Evolutionary conservation across 495 filamentous ascomycete genomes (phyloP).

Genomic region (Tuber calosporum): DNA sequence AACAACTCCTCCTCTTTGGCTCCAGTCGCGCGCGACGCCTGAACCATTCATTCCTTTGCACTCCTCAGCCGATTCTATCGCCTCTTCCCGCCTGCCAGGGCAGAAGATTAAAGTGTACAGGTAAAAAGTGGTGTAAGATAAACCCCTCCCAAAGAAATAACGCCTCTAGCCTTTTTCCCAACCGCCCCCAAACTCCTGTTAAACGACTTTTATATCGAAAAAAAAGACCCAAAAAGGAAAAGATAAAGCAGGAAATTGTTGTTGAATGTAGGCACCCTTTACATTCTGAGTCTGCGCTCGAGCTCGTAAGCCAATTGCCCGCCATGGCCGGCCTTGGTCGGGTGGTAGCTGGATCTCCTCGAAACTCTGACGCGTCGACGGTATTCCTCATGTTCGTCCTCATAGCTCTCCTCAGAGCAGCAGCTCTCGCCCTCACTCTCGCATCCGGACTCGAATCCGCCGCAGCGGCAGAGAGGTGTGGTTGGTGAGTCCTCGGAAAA

Average conservation of each 20-base stretch:
- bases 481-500: conserved; percentile 59
- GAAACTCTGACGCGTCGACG: conserved; percentile 17
- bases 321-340: conserved; percentile 30
- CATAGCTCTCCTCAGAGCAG: conserved; percentile 26
- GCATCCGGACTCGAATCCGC: conserved; percentile 14
- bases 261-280: conserved; percentile 30
- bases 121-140: conserved; percentile 6
- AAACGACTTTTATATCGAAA: background rate
- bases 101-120: background rate
- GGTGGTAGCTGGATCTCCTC: conserved; percentile 34
- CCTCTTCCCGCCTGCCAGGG: conserved; percentile 2
- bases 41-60: background rate
- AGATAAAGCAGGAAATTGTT: background rate
- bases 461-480: conserved; percentile 53
- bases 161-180: background rate
- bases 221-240: background rate
- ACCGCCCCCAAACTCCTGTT: conserved; percentile 3
- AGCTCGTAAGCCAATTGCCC: conserved; percentile 39
- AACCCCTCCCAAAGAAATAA: conserved; percentile 7
- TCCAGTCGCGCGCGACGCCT: background rate
- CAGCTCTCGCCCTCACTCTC: conserved; percentile 33
- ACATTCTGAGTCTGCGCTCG: conserved; percentile 39
- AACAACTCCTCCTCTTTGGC: background rate
- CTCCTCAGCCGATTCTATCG: background rate
- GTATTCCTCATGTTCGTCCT: conserved; percentile 28